Evolutionary conservation across 495 filamentous ascomycete species (phyloP).

Genomic region (Talaromyces thailandensis): DNA sequence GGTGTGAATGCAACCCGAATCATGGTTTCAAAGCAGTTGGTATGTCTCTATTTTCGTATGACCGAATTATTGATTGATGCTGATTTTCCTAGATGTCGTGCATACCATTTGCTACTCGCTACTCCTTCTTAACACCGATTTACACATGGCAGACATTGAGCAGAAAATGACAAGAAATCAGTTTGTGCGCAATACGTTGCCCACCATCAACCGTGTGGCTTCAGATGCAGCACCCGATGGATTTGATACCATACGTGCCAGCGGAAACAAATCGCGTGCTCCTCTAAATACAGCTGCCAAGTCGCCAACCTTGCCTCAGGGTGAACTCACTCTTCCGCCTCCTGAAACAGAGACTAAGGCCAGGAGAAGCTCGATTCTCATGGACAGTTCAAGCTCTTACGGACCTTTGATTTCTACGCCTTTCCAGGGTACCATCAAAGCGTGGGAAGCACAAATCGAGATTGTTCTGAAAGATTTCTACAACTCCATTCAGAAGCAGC

Average conservation of each 20-base stretch:
- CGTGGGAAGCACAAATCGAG: slow-evolving; percentile 88
- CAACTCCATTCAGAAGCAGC: slow-evolving; percentile 74
- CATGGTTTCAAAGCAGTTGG: slow-evolving; percentile 88
- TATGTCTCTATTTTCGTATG: slow-evolving; percentile 30
- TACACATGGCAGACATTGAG: slow-evolving; percentile 90
- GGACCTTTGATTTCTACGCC: slow-evolving; percentile 69
- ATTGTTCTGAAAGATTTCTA: slow-evolving; percentile 88
- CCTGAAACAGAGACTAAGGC: background rate
- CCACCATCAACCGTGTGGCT: slow-evolving; percentile 71
- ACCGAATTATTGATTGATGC: slow-evolving; percentile 7
- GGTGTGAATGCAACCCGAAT: slow-evolving; percentile 90
- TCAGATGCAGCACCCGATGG: slow-evolving; percentile 59
- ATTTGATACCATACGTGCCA: slow-evolving; percentile 47
- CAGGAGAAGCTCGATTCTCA: background rate
- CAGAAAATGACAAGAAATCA: slow-evolving; percentile 91
- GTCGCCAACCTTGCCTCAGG: slow-evolving; percentile 19
- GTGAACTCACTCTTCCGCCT: background rate
- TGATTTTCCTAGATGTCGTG: slow-evolving; percentile 62
- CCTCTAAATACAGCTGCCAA: slow-evolving; percentile 18
- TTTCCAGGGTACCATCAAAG: slow-evolving; percentile 65
- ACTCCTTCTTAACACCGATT: slow-evolving; percentile 89
- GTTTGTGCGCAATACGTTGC: slow-evolving; percentile 94
- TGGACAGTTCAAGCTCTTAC: slow-evolving; percentile 13
- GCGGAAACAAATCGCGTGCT: slow-evolving; percentile 15
- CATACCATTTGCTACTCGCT: slow-evolving; percentile 97